phyloP scores from a whole-genome alignment of 257 asterid genomes.

The Mentha longifolia region DNA sequence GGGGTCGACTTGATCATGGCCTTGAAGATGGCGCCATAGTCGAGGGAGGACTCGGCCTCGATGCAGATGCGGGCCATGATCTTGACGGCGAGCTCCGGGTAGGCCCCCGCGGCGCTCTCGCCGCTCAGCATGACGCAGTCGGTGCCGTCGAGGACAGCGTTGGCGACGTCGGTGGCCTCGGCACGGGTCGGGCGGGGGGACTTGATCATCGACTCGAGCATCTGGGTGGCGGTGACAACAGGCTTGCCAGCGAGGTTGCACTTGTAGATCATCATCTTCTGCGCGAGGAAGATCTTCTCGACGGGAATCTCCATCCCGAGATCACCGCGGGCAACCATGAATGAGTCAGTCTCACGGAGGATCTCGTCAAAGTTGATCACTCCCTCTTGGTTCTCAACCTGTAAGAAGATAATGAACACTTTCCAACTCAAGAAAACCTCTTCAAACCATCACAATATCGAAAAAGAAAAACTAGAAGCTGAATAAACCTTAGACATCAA shows the following conservation, averaged over 20 bases:
- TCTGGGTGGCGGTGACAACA: slow-evolving; percentile 91
- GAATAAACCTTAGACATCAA: slow-evolving; percentile 75
- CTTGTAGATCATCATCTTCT: slow-evolving; percentile 92
- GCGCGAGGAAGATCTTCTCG: slow-evolving; percentile 88
- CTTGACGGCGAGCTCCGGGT: slow-evolving; percentile 77
- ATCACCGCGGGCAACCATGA: slow-evolving; percentile 96
- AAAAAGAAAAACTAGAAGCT: neutral
- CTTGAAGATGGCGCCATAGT: slow-evolving; percentile 69
- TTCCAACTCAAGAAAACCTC: too few relatives aligned
- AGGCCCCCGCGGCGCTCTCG: slow-evolving; percentile 92
- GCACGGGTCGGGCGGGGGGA: slow-evolving; percentile 96
- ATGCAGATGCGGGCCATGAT: slow-evolving; percentile 80
- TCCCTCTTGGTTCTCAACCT: slow-evolving; percentile 96
- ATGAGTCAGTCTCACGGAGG: slow-evolving; percentile 81
- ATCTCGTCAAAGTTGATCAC: slow-evolving; percentile 85
- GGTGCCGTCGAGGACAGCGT: slow-evolving; percentile 87
- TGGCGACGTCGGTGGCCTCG: slow-evolving; percentile 92
- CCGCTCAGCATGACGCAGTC: slow-evolving; percentile 94
- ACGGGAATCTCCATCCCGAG: slow-evolving; percentile 95
- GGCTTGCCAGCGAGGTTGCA: slow-evolving; percentile 86
- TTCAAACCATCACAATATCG: too few relatives aligned
- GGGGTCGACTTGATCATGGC: slow-evolving; percentile 79
- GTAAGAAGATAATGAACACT: neutral
- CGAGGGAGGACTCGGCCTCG: slow-evolving; percentile 85
- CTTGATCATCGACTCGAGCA: slow-evolving; percentile 95